These are phyloP conservation scores for Chaetoceros muelleri DNA, from an alignment of 108 stramenopile species.

Conservation along the genomic window DNA sequence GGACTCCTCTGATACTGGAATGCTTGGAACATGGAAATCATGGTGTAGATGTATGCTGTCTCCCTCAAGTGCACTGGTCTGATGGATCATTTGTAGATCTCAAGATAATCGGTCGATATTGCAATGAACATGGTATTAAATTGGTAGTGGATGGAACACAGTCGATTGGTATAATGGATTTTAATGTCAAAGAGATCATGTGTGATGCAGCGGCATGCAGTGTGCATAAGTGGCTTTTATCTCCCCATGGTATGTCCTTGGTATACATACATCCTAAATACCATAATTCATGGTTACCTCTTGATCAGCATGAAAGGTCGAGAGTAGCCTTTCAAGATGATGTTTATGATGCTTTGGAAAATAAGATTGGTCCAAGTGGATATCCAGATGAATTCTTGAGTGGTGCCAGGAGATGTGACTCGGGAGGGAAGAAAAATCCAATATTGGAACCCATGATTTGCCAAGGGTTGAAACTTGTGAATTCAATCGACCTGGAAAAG, in stretches of 20 bases:
- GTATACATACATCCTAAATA: slow-evolving; percentile 10
- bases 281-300: slow-evolving; percentile 28
- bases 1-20: slow-evolving; percentile 27
- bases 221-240: slow-evolving; percentile 36
- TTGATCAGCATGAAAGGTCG: slow-evolving; percentile 38
- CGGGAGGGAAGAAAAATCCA: slow-evolving; percentile 38
- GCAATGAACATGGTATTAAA: slow-evolving; percentile 12
- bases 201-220: slow-evolving; percentile 25
- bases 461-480: slow-evolving; percentile 21
- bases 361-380: slow-evolving; percentile 25
- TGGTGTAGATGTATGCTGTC: slow-evolving; percentile 17
- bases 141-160: slow-evolving; percentile 47
- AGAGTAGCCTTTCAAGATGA: slow-evolving; percentile 11
- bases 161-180: slow-evolving; percentile 24
- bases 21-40: slow-evolving; percentile 10
- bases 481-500: slow-evolving; percentile 3
- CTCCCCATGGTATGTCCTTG: slow-evolving; percentile 17
- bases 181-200: slow-evolving; percentile 13
- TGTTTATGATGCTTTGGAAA: slow-evolving; percentile 11
- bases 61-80: slow-evolving; percentile 46
- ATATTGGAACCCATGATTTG: slow-evolving; percentile 35
- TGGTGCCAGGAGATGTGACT: slow-evolving; percentile 44
- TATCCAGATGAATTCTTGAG: slow-evolving; percentile 33
- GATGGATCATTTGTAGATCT: slow-evolving; percentile 35
- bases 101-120: slow-evolving; percentile 15